Evolutionary conservation across 371 early-diverging fungal species (phyloP).

Genomic region (Mucor velutinosus): DNA sequence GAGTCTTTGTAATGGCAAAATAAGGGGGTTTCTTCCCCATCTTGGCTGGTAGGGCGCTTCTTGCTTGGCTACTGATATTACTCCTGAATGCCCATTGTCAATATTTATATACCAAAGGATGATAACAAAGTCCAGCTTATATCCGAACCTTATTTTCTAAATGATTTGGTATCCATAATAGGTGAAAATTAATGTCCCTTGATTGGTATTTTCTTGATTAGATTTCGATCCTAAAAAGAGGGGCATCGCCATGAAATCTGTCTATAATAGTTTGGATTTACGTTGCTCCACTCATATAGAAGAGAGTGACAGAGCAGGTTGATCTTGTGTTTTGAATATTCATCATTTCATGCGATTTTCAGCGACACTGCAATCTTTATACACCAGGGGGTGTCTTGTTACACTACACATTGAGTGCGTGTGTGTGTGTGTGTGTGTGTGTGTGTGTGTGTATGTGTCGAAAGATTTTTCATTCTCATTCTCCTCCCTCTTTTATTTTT

Average conservation of each 20-base stretch:
- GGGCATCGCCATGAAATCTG: constrained; percentile 1
- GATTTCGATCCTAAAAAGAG: neutral
- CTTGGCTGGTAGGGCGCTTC: neutral
- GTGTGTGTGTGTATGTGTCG: neutral
- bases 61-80: neutral
- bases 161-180: constrained; percentile 3
- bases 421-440: no score
- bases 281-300: no score
- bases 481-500: neutral
- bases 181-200: constrained; percentile 6
- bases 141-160: constrained; percentile 1
- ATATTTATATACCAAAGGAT: neutral
- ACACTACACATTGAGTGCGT: neutral
- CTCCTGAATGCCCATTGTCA: neutral
- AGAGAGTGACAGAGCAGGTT: neutral
- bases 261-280: neutral
- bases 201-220: constrained; percentile 15
- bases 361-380: neutral
- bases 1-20: neutral
- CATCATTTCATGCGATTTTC: neutral
- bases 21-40: neutral
- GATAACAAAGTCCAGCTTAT: neutral
- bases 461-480: neutral
- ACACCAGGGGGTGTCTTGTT: neutral
- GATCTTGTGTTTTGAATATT: neutral